These are phyloP conservation scores for Brassica balearica DNA, from an alignment of 441 rosid genomes.

Conservation along the genomic window DNA sequence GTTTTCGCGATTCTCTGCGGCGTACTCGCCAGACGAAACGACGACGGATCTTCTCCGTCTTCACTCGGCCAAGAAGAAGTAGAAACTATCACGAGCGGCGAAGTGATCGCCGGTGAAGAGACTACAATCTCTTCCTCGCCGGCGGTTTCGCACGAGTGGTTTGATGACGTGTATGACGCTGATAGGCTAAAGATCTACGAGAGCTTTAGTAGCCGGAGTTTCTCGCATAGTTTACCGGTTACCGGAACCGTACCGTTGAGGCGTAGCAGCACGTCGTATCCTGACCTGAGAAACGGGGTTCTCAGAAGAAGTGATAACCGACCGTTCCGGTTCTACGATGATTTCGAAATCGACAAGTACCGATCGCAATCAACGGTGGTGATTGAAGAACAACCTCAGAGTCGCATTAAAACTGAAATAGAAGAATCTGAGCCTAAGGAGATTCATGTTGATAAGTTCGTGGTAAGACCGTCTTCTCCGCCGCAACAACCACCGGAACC, in stretches of 20 bases:
- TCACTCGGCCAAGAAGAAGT: slow-evolving; percentile 26
- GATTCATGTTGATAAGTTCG: slow-evolving; percentile 65
- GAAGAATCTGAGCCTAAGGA: slow-evolving; percentile 57
- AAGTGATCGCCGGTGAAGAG: slow-evolving; percentile 18
- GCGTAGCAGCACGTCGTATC: slow-evolving; percentile 79
- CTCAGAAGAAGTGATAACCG: slow-evolving; percentile 51
- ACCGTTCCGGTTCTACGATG: slow-evolving; percentile 67
- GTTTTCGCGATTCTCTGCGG: slow-evolving; percentile 77
- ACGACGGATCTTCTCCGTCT: slow-evolving; percentile 47
- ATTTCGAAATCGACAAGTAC: slow-evolving; percentile 61
- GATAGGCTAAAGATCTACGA: slow-evolving; percentile 50
- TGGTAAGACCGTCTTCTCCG: slow-evolving; percentile 46
- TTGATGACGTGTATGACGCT: slow-evolving; percentile 48
- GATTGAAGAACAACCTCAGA: slow-evolving; percentile 25
- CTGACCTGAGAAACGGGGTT: slow-evolving; percentile 65
- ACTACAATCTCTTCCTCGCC: slow-evolving; percentile 23
- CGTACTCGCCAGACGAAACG: slow-evolving; percentile 61
- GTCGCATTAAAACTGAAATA: slow-evolving; percentile 40
- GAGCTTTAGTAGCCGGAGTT: slow-evolving; percentile 29
- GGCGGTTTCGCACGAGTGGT: slow-evolving; percentile 50
- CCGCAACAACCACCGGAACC: slow-evolving; percentile 37
- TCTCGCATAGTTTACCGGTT: slow-evolving; percentile 39
- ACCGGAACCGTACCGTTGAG: slow-evolving; percentile 51
- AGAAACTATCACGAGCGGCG: slow-evolving; percentile 12
- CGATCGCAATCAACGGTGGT: slow-evolving; percentile 34